These are phyloP conservation scores for Bathelium albidoporum DNA, from an alignment of 495 filamentous ascomycete genomes.

Conservation along the genomic window DNA sequence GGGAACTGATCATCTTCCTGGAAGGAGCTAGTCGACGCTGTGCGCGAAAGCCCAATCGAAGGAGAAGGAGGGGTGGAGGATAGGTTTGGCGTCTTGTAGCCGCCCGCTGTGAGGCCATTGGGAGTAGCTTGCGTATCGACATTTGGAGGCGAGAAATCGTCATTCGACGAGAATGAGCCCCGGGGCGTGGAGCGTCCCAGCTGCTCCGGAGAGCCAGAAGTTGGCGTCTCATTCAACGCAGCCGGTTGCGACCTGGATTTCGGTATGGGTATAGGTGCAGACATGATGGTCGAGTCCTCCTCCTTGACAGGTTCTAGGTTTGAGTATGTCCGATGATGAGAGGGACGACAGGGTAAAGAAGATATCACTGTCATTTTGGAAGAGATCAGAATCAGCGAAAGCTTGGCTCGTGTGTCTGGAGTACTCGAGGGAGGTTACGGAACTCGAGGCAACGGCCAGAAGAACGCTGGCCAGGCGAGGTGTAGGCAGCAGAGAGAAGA, in stretches of 20 bases:
- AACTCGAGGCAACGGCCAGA: neutral
- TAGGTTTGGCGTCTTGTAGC: constrained; percentile 17
- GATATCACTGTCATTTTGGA: constrained; percentile 4
- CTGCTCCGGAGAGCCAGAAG: neutral
- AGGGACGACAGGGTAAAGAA: neutral
- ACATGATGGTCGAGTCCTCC: constrained; percentile 3
- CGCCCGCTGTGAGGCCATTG: constrained; percentile 1
- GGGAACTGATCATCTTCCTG: constrained; percentile 63
- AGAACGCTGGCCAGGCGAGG: neutral
- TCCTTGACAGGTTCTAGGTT: neutral
- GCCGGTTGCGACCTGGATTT: constrained; percentile 26
- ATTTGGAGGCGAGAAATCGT: constrained; percentile 15
- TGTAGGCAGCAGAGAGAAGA: neutral
- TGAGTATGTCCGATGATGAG: neutral
- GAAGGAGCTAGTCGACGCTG: constrained; percentile 62
- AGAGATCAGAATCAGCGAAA: neutral
- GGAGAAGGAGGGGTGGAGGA: constrained; percentile 41
- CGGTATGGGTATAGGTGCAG: constrained; percentile 6
- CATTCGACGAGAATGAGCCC: neutral
- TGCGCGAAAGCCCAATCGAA: constrained; percentile 46
- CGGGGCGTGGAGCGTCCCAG: neutral
- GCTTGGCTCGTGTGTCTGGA: neutral
- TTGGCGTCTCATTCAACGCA: neutral
- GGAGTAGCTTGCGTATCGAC: constrained; percentile 1
- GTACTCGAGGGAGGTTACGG: neutral